Evolutionary conservation across 371 early-diverging fungal species (phyloP).

Genomic region (Funneliformis caledonium): DNA sequence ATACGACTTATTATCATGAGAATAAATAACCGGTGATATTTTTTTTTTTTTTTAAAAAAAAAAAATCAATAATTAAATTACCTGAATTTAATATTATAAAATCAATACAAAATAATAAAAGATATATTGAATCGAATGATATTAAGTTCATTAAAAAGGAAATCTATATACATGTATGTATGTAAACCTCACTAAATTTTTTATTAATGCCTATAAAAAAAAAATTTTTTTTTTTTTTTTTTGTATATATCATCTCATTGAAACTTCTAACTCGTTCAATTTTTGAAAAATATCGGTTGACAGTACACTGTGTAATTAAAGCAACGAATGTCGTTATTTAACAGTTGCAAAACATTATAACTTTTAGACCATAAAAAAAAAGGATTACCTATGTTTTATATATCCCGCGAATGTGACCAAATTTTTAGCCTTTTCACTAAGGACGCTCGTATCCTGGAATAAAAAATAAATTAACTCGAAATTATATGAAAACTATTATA

Average conservation of each 20-base stretch:
- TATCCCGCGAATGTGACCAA: constrained; percentile 32
- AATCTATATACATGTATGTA: too few species aligned
- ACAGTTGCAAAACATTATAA: background rate
- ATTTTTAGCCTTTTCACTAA: constrained; percentile 24
- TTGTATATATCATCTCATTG: background rate
- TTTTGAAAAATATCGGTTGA: constrained; percentile 18
- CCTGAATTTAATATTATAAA: too few species aligned
- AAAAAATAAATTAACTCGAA: background rate
- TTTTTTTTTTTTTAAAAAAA: too few species aligned
- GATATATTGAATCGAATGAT: too few species aligned
- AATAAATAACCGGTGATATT: background rate
- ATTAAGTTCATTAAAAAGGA: too few species aligned
- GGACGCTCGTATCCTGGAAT: background rate
- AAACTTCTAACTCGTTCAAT: constrained; percentile 7
- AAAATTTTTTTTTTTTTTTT: background rate
- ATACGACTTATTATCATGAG: background rate
- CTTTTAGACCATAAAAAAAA: background rate
- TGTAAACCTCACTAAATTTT: too few species aligned
- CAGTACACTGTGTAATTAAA: background rate
- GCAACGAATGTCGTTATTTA: background rate
- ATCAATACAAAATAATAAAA: too few species aligned
- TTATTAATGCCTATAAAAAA: too few species aligned
- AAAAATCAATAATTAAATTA: too few species aligned
- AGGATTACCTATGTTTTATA: constrained; percentile 21
- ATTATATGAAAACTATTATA: too few species aligned